Base-by-base conservation (phyloP, 768 basidiomycete genomes). In the Cystoderma amianthinum region DNA sequence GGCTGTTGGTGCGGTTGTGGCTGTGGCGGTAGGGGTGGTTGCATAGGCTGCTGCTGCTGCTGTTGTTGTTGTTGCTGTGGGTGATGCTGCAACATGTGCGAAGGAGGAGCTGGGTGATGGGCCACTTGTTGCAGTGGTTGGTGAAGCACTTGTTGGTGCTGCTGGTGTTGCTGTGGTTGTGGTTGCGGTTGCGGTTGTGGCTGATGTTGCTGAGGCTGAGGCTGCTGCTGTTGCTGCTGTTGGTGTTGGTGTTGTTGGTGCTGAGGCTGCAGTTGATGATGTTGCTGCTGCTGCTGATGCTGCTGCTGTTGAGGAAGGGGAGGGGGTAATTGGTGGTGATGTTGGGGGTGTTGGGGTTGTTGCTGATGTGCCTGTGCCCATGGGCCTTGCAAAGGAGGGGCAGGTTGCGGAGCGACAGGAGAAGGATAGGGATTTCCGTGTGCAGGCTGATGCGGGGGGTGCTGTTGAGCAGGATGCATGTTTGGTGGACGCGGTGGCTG, bases 391-490 rank as follows among this genome's bases (percentile, higher is more conserved):
- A 61, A 60, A 23, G 65, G 63, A 20, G 69, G 62, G 4, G 67
- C 60, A 16, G 64, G 55, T 11, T 65, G 60, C 1, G 69, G 64
- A 22, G 62, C 62, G 3, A 59, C 63, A 39, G 67, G 63, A 33
- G 69, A 63, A n/a, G 71, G 71, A 44, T 72, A 73, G 6, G 71
- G 64, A 44, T 69, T 69, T 19, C 57, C 54, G 46, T 68, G 66
- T 16, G 64, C 58, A 13, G 63, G 60, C 11, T 59, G 55, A 28
- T 58, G 63, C 38, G 50, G 44, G 23, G 58, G 48, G 44, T 66
- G 59, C 17, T 59, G 66, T 30, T 58, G 54, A 6, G 7, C 9
- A 36, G 34, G 34, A 9, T 19, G 34, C 25, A 28, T 18, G 20
- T 13, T 30, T 40, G 9, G 55, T 24, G 48, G 56, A 16, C 58